Evolutionary conservation across 495 filamentous ascomycete species (phyloP).

Genomic region (Penicillium angulare): DNA sequence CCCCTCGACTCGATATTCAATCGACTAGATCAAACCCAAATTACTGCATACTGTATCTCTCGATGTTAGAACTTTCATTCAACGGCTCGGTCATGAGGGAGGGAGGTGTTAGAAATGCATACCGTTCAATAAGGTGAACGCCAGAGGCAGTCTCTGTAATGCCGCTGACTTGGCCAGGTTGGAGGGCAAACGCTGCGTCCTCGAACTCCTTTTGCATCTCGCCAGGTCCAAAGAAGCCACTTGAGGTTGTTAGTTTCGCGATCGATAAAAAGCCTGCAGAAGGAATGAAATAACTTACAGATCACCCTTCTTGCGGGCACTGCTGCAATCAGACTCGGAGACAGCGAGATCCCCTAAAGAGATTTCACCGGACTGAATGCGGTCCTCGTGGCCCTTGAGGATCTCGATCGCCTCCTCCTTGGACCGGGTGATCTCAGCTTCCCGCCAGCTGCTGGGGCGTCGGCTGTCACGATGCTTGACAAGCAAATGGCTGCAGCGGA

Average conservation of each 20-base stretch:
- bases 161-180: constrained; percentile 78
- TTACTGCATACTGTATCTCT: constrained; percentile 31
- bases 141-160: constrained; percentile 92
- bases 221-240: constrained; percentile 84
- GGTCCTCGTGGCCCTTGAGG: constrained; percentile 66
- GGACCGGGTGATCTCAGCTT: constrained; percentile 79
- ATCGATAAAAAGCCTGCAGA: not conserved
- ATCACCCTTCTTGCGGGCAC: constrained; percentile 89
- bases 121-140: constrained; percentile 95
- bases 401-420: constrained; percentile 84
- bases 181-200: constrained; percentile 84
- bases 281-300: constrained; percentile 51
- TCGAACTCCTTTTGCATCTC: constrained; percentile 99
- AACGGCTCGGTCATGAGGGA: not conserved
- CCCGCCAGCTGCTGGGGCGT: constrained; percentile 86
- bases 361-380: constrained; percentile 66
- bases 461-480: constrained; percentile 90
- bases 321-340: constrained; percentile 92
- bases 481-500: constrained; percentile 84
- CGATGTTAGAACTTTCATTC: constrained; percentile 20
- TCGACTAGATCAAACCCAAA: constrained; percentile 4
- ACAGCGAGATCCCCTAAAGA: constrained; percentile 77
- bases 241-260: constrained; percentile 32
- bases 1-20: not conserved
- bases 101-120: constrained; percentile 24